Percentiles rank a stretch among this genome's conserved stretches.
These are phyloP conservation scores for Ilex aquifolium DNA, from an alignment of 257 asterid species.

Conservation along the genomic window DNA sequence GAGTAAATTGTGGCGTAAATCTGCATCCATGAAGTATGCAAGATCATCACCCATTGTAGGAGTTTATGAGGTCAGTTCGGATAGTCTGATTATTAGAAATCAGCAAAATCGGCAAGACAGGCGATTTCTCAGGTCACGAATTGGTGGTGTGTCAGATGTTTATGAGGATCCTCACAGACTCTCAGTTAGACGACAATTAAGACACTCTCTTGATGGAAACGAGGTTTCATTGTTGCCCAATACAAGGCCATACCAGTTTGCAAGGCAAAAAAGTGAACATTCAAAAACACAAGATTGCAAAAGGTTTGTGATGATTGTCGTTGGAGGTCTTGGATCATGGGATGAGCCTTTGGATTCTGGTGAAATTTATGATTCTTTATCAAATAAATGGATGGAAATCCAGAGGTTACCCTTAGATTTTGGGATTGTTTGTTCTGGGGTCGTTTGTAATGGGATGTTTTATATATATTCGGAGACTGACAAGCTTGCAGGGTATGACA, in stretches of 20 bases:
- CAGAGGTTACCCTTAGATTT: constrained; percentile 76
- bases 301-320: constrained; percentile 62
- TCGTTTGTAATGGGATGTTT: constrained; percentile 50
- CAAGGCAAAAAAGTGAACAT: constrained; percentile 38
- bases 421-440: constrained; percentile 82
- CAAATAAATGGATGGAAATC: constrained; percentile 88
- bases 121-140: constrained; percentile 48
- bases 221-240: constrained; percentile 37
- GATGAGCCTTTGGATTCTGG: constrained; percentile 77
- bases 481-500: constrained; percentile 63
- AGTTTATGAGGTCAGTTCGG: constrained; percentile 56
- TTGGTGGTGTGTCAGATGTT: constrained; percentile 75
- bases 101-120: constrained; percentile 57
- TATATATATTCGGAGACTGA: constrained; percentile 88
- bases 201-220: constrained; percentile 61
- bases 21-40: constrained; percentile 73
- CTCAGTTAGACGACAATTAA: constrained; percentile 66
- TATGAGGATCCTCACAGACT: constrained; percentile 97
- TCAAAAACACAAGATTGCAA: constrained; percentile 32
- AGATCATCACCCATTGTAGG: constrained; percentile 87
- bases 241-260: constrained; percentile 28
- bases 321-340: constrained; percentile 95
- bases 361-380: constrained; percentile 72
- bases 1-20: constrained; percentile 76
- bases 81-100: constrained; percentile 36